Base-by-base conservation (phyloP, 305 asterid species). In the Galium porrigens region DNA sequence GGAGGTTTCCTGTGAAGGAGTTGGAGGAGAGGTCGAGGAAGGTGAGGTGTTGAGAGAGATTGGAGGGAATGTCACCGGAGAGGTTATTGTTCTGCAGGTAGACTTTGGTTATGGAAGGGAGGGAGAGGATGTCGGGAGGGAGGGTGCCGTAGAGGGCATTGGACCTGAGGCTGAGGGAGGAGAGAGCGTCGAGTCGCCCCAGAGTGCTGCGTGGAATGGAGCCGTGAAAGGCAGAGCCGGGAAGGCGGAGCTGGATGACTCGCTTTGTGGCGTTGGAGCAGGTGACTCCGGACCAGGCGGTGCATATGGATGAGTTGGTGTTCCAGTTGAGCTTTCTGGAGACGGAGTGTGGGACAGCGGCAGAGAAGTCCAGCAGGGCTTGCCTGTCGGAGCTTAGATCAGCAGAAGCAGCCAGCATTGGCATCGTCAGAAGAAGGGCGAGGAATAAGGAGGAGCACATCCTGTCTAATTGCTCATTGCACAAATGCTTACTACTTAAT, bases 281-380 rank as follows among this genome's bases (percentile, higher is more conserved):
- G 8, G 82, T 63, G 76, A 86, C 79, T 7, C 96, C 96, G 0
- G 67, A 39, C 95, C 95, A 86, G 14, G 85, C 66, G 3, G 48
- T 72, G 84, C 96, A 88, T 5, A 86, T 51, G 48, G 78, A 75
- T 11, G 89, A 62, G 10, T 65, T 58, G 46, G 72, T 70, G 42
- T 53, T 74, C 96, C 96, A 86, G 68, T 79, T 82, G 69, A 88
- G 85, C 18, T 64, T 75, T 56, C 83, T 78, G 30, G 69, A 79
- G 68, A 6, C 55, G 1, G 66, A 48, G 51, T 83, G 92, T 11
- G 90, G 87, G 27, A 82, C 74, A 2, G 83, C 68, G 3, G 80
- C 65, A 18, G 83, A 84, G 42, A 88, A 88, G 69, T 80, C 87
- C 8, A 85, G 79, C 42, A 88, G 95, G 36, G 96, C 95, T 58